Base-by-base conservation (phyloP, 2,329 filamentous ascomycete genomes). In the Chaetomiaceae sp. region DNA sequence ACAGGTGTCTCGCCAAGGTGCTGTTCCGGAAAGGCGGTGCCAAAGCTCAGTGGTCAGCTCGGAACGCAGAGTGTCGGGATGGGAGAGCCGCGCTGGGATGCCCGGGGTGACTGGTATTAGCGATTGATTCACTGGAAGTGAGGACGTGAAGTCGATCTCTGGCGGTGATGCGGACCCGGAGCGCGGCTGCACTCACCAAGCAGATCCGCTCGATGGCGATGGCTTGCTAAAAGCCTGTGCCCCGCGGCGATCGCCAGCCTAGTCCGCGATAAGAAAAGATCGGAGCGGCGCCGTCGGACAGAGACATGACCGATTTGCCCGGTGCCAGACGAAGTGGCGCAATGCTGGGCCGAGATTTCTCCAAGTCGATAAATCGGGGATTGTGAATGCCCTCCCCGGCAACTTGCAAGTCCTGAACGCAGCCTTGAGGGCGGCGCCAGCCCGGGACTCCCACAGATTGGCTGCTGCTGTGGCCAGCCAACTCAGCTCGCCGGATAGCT, bases 211-310 rank as follows among this genome's bases (percentile, higher is more conserved):
- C 36, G 23, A 31, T 45, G 25, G 42, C 42, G 40, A 47, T 34
- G 52, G 27, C 34, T 27, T 9, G 27, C 3, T 34, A 34, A 25
- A 52, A 31, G 51, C 51, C 47, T 25, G 53, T 49, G 40, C 47
- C 40, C 48, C 27, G 40, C 19, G 51, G 37, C 48, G 51, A 59
- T 56, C 57, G n/a, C n/a, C n/a, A n/a, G 4, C 15, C 3, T 33
- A 15, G 25, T 15, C 34, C 6, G 38, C 17, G 15, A 48, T n/a
- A n/a, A n/a, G n/a, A n/a, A n/a, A n/a, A n/a, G n/a, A n/a, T n/a
- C n/a, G 23, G 44, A 27, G 15, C 5, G 38, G 46, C 17, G 6
- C 20, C 34, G 51, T 47, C 25, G 43, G 45, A 46, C 33, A 48
- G 43, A 27, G 15, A 22, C 48, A 36, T 4, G 23, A 23, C 51